Evolutionary conservation across 83 land plant species (phyloP).

Genomic region (Picea abies): DNA sequence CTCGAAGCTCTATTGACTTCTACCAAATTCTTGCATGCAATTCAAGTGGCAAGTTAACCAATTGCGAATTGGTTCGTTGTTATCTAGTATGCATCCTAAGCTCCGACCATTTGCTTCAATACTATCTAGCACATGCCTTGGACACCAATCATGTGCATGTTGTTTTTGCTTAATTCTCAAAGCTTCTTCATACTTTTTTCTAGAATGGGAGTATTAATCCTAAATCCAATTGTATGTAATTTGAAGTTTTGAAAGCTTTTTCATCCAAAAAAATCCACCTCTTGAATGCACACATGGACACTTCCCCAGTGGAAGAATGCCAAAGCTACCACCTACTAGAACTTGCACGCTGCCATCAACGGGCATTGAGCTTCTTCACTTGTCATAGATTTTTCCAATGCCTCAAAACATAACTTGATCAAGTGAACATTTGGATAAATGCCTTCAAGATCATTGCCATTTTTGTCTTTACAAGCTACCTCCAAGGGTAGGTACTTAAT

Average conservation of each 20-base stretch:
- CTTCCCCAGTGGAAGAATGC: constrained; percentile 90
- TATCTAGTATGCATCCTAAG: too few relatives aligned
- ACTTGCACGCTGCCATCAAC: constrained; percentile 75
- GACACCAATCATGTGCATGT: too few relatives aligned
- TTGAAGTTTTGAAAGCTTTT: constrained; percentile 49
- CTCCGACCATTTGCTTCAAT: too few relatives aligned
- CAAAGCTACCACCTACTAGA: constrained; percentile 81
- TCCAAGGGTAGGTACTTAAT: neutral
- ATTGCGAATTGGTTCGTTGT: too few relatives aligned
- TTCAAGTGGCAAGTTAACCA: too few relatives aligned
- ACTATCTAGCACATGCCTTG: too few relatives aligned
- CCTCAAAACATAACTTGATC: constrained; percentile 83
- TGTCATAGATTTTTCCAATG: constrained; percentile 72
- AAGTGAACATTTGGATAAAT: constrained; percentile 83
- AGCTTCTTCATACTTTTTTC: constrained; percentile 66
- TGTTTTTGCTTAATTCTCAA: too few relatives aligned
- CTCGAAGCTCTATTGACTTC: too few relatives aligned
- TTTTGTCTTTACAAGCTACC: constrained; percentile 30
- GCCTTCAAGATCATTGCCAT: constrained; percentile 35
- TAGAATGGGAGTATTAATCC: constrained; percentile 64
- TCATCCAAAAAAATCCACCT: constrained; percentile 70
- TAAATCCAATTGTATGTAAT: constrained; percentile 75
- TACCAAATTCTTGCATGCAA: too few relatives aligned
- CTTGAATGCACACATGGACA: constrained; percentile 87
- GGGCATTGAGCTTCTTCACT: constrained; percentile 81